Evolutionary conservation across 306 rosid species (phyloP), one percentile per base, ranked within the genome.

Genomic region (Coriaria nepalensis): DNA sequence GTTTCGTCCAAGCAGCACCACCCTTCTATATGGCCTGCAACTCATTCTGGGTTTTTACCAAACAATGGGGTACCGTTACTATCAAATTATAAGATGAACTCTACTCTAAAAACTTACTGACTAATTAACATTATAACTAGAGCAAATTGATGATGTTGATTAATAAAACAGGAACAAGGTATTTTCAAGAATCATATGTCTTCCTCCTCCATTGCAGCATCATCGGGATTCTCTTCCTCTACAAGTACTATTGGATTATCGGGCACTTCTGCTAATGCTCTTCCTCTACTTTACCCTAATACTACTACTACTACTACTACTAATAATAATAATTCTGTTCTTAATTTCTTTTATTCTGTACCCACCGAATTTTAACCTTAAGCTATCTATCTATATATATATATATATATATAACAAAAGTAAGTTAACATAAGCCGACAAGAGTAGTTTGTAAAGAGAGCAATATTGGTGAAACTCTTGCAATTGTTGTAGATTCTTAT

Each of bases 211-310:
- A 34, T 37, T 65, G 83, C 83, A 72, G 83, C 83, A 77, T 77
- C 83, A 77, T 77, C 83, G 72, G 79, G 83, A 77, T 77, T 77
- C 83, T 66, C 79, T 54, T 61, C 76, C 61, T 35, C 70, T 49
- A 47, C 14, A 20, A 11, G 41, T 62, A 5, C 11, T 49, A 20
- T 9, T 62, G 40, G 56, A 33, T 44, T 68, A 62, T 35, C 57
- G 56, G 12, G 62, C 62, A 9, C 63, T 62, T 45, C 69, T 1
- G 29, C 29, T 20, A 20, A 3, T 20, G 29, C 29, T 20, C 29
- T 20, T 20, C 29, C 29, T 20, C 29, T 20, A 20, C 29, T 20
- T 20, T 3, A 20, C 3, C 29, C 3, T 3, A 20, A 20, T 20
- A 20, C 29, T 3, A 20, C 1, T 20, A 20, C 29, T 3, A 20